Evolutionary conservation across 2,329 filamentous ascomycete genomes (phyloP).

Genomic region (Parascedosporium putredinis): DNA sequence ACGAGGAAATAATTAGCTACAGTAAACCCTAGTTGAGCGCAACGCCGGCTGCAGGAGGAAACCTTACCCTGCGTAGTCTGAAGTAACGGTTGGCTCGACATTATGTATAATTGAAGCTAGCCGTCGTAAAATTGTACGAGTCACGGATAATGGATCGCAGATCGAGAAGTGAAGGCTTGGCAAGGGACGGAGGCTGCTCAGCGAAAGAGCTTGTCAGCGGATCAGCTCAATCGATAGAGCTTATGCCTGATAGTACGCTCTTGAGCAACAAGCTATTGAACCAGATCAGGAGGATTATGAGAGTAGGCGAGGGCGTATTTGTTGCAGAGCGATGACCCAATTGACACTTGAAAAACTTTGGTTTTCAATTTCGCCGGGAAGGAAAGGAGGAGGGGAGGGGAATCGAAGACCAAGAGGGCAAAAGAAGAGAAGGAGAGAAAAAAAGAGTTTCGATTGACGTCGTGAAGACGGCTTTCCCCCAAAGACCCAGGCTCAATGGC

Average conservation of each 20-base stretch:
- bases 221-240: not conserved
- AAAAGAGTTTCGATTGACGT: constrained; percentile 2
- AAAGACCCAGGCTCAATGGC: too few species aligned
- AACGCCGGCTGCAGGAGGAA: constrained; percentile 6
- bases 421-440: constrained; percentile 16
- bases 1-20: not conserved
- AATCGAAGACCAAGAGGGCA: constrained; percentile 1
- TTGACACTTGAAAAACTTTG: not conserved
- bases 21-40: constrained; percentile 1
- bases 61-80: constrained; percentile 77
- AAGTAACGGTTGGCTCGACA: constrained; percentile 95
- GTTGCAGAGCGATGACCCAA: too few species aligned
- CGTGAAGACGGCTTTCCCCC: not conserved
- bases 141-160: not conserved
- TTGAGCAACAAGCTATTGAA: too few species aligned
- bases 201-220: not conserved
- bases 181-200: not conserved
- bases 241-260: too few species aligned
- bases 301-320: too few species aligned
- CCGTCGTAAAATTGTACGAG: not conserved
- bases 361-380: not conserved
- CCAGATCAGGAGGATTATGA: too few species aligned
- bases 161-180: not conserved
- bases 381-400: not conserved
- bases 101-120: constrained; percentile 30